phyloP scores from a whole-genome alignment of 2,329 filamentous ascomycete genomes.

The Cladorrhinum sp. region DNA sequence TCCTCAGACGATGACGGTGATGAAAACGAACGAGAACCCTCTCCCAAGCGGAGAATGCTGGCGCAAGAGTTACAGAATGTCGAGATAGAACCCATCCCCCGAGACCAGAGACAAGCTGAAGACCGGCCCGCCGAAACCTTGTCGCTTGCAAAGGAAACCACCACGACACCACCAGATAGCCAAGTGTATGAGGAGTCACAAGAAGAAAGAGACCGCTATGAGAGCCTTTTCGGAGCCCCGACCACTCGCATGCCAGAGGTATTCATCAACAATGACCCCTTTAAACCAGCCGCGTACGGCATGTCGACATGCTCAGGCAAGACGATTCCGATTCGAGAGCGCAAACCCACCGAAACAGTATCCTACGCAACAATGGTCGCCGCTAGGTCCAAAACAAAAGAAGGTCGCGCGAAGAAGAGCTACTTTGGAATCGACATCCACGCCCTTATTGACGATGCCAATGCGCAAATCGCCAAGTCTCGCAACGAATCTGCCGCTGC shows the following conservation, averaged over 20 bases:
- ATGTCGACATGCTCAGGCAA: constrained; percentile 58
- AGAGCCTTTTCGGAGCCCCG: constrained; percentile 25
- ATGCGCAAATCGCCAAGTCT: constrained; percentile 52
- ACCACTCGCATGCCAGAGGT: constrained; percentile 6
- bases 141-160: constrained; percentile 1
- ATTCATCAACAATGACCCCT: constrained; percentile 7
- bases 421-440: constrained; percentile 96
- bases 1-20: constrained; percentile 41
- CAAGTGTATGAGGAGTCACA: constrained; percentile 20
- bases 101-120: too few species aligned
- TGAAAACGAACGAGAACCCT: constrained; percentile 31
- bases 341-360: constrained; percentile 43
- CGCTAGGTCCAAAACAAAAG: constrained; percentile 61
- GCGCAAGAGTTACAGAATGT: constrained; percentile 29
- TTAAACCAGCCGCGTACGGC: constrained; percentile 34
- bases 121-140: too few species aligned
- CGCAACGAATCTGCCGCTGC: constrained; percentile 31
- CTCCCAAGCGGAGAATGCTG: constrained; percentile 44
- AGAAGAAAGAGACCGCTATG: constrained; percentile 26
- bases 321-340: constrained; percentile 53
- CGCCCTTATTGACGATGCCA: constrained; percentile 69
- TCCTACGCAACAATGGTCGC: constrained; percentile 68
- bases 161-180: constrained; percentile 25
- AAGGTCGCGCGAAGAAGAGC: constrained; percentile 66
- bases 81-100: constrained; percentile 8